phyloP scores from a whole-genome alignment of 371 early-diverging fungal genomes.

The Mucor racemosus region DNA sequence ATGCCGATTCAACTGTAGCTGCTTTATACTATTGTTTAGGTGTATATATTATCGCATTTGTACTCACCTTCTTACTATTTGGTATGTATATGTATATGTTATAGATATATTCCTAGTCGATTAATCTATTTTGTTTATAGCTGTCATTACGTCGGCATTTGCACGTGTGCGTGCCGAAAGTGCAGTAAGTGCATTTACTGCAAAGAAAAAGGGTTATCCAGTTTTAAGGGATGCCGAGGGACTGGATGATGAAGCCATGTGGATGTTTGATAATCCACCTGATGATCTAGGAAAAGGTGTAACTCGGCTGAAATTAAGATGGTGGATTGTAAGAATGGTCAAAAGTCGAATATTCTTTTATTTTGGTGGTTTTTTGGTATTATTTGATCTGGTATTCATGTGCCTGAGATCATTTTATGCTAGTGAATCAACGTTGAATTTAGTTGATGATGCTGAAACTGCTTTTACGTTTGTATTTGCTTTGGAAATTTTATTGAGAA shows the following conservation, averaged over 20 bases:
- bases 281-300: conserved; percentile 40
- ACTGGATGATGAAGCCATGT: conserved; percentile 37
- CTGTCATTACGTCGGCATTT: conserved; percentile 67
- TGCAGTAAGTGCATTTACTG: conserved; percentile 58
- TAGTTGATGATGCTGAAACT: conserved; percentile 53
- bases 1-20: conserved; percentile 53
- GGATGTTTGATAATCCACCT: conserved; percentile 53
- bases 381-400: conserved; percentile 55
- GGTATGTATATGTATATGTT: conserved; percentile 32
- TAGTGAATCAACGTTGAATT: conserved; percentile 34
- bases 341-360: conserved; percentile 51
- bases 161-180: conserved; percentile 60
- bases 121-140: conserved; percentile 24
- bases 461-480: conserved; percentile 58
- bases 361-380: conserved; percentile 55
- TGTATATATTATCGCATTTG: conserved; percentile 59
- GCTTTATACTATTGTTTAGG: conserved; percentile 59
- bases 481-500: conserved; percentile 55
- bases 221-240: conserved; percentile 35
- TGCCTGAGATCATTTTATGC: conserved; percentile 56
- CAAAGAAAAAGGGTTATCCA: conserved; percentile 40
- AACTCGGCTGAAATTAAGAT: conserved; percentile 36
- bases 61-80: conserved; percentile 59
- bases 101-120: too few species aligned
- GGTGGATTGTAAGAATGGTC: conserved; percentile 44